Base-by-base conservation (phyloP, 176 grass and related monocot genomes). In the Tuctoria greenei region DNA sequence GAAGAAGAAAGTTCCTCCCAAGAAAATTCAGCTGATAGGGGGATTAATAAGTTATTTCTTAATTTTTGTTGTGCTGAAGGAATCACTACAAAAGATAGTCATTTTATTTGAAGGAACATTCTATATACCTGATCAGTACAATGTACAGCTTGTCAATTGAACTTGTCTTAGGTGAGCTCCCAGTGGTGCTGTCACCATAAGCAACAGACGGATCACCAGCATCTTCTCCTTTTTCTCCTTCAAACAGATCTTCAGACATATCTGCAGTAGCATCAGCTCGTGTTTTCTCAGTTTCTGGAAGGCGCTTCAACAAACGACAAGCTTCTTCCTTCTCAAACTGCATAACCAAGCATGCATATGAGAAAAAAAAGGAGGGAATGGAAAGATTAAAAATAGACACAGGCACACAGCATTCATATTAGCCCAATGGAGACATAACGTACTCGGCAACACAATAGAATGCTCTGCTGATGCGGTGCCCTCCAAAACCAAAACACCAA, bases 231-330 rank as follows among this genome's bases (percentile, higher is more conserved):
- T 91, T 58, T 58, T 58, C 55, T 58, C 55, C 55, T 58, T 93
- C 91, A 72, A 89, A 93, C 7, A 93, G 79, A 81, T 90, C 91
- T 80, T 93, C 91, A 80, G 91, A 93, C 91, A 93, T 93, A 83
- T 93, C 87, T 44, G 87, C 91, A 8, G 24, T 85, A 69, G 87
- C 79, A 87, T 90, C 87, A 64, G 38, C 49, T 62, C 85, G 78
- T 43, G 71, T 71, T 77, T 82, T 90, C 82, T 87, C 91, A 20
- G 81, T 78, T 83, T 93, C 87, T 69, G 86, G 91, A 50, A 74
- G 85, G n/a, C 79, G 79, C 77, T 93, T 93, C 43, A 77, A 85
- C 50, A 88, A 31, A 41, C 91, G 74, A 23, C 82, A 84, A 9
- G 87, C 85, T 90, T 90, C 91, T 74, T 93, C 91, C 80, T 86